Evolutionary conservation across 768 basidiomycete genomes (phyloP).

Genomic region (Suillus subalutaceus): DNA sequence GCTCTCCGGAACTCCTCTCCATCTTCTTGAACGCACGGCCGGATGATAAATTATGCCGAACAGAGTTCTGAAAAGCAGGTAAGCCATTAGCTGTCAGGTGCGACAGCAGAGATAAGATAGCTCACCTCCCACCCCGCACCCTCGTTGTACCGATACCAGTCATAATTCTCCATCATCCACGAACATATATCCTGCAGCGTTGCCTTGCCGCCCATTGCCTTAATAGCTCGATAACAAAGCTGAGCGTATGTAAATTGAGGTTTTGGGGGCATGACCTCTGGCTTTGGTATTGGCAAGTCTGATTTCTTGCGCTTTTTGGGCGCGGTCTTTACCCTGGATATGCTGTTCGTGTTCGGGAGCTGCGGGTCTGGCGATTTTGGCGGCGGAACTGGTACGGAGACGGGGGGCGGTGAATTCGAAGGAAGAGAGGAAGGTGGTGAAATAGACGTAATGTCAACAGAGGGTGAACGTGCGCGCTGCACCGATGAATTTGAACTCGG

Average conservation of each 20-base stretch:
- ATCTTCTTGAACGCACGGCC: constrained; percentile 91
- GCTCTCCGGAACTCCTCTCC: constrained; percentile 81
- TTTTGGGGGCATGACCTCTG: constrained; percentile 84
- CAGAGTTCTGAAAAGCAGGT: constrained; percentile 68
- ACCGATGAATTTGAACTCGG: constrained; percentile 76
- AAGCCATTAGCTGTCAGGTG: constrained; percentile 2
- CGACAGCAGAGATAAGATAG: constrained; percentile 16
- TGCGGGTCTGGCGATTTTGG: constrained; percentile 54
- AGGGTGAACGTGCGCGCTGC: constrained; percentile 74
- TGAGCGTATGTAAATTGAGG: constrained; percentile 91
- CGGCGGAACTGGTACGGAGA: constrained; percentile 44
- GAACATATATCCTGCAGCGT: constrained; percentile 89
- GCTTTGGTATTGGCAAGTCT: constrained; percentile 47
- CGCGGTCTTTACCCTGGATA: constrained; percentile 48
- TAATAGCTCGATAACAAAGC: constrained; percentile 88
- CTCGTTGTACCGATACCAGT: constrained; percentile 88
- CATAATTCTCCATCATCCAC: constrained; percentile 88
- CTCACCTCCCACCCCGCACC: constrained; percentile 89
- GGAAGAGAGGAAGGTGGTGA: constrained; percentile 83
- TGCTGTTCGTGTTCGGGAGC: constrained; percentile 66
- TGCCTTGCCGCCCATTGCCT: constrained; percentile 79
- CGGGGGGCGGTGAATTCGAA: constrained; percentile 72
- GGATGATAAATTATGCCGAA: constrained; percentile 94
- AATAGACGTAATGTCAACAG: constrained; percentile 79
- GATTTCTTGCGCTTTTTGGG: constrained; percentile 78